Evolutionary conservation across 192 early-diverging fungal species (phyloP), one percentile per base, ranked within the genome.

Genomic region (Gaertneriomyces sp.): DNA sequence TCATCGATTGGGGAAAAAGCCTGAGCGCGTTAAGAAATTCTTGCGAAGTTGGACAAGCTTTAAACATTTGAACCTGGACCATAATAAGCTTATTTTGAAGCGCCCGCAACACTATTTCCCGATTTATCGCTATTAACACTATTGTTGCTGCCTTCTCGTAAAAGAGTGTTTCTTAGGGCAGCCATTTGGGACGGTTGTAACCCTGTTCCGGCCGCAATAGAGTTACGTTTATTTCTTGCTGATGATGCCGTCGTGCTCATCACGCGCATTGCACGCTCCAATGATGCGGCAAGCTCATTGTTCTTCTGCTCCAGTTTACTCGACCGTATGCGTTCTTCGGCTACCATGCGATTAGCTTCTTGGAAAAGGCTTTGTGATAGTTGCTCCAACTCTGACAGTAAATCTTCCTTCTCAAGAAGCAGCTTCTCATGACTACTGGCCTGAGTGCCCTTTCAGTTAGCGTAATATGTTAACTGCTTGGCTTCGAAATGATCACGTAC

Each of bases 291-390:
- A 54, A 66, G 64, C 64, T 66, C 54, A 7, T n/a, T 54, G 20
- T 66, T 66, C 19, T 45, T 38, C 14, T 45, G 41, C 42, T 25
- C 53, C 11, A 66, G 53, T 39, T 38, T 12, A n/a, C 25, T n/a
- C 19, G 64, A n/a, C n/a, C 54, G 53, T 7, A 19, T 45, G 12
- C 65, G 54, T 45, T 67, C 65, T 10, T 67, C 65, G 7, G 65
- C 41, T 43, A 67, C 65, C 65, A 67, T 67, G 11, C 65, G 65
- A 44, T 67, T 67, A 7, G 65, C 65, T 59, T 67, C 65, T 44
- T 59, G n/a, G 38, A 67, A 67, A 14, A 67, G 20, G 8, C 39
- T 47, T 39, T 67, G 65, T 0, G 65, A 67, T 5, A 67, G 65
- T 20, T 50, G 47, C 42, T 67, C 65, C 2, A 67, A 43, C 57